These are phyloP conservation scores for Dendryphion nanum DNA, from an alignment of 2,329 filamentous ascomycete genomes.

Conservation along the genomic window DNA sequence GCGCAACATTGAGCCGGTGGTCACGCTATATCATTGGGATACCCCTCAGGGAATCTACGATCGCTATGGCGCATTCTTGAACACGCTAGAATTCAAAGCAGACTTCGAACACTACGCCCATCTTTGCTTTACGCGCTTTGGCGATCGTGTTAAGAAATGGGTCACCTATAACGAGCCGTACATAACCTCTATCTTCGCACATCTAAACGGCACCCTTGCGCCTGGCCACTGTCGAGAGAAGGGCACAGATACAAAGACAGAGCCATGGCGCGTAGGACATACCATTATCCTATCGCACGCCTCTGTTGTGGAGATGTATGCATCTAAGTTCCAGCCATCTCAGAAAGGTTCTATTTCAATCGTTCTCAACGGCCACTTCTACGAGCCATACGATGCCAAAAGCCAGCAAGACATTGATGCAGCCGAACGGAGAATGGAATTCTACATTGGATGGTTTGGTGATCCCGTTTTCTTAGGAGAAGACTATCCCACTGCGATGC, in stretches of 20 bases:
- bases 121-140: conserved; percentile 37
- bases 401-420: background rate
- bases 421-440: conserved; percentile 35
- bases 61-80: conserved; percentile 14
- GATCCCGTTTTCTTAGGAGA: conserved; percentile 26
- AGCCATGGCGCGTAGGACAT: conserved; percentile 29
- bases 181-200: conserved; percentile 56
- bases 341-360: conserved; percentile 45
- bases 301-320: conserved; percentile 40
- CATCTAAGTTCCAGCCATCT: conserved; percentile 37
- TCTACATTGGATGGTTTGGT: conserved; percentile 44
- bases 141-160: conserved; percentile 41
- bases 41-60: conserved; percentile 9
- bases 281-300: conserved; percentile 51
- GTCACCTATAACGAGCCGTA: conserved; percentile 44
- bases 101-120: conserved; percentile 38
- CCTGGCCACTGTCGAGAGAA: conserved; percentile 6
- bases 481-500: conserved; percentile 32
- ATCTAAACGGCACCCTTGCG: conserved; percentile 5
- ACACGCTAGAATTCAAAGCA: conserved; percentile 13
- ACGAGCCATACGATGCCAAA: conserved; percentile 37
- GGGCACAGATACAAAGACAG: conserved; percentile 5
- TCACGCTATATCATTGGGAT: conserved; percentile 19
- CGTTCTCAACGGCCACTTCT: conserved; percentile 45
- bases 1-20: conserved; percentile 11